These are phyloP conservation scores for Erysiphe neolycopersici DNA, from an alignment of 2,329 filamentous ascomycete species.

Conservation along the genomic window DNA sequence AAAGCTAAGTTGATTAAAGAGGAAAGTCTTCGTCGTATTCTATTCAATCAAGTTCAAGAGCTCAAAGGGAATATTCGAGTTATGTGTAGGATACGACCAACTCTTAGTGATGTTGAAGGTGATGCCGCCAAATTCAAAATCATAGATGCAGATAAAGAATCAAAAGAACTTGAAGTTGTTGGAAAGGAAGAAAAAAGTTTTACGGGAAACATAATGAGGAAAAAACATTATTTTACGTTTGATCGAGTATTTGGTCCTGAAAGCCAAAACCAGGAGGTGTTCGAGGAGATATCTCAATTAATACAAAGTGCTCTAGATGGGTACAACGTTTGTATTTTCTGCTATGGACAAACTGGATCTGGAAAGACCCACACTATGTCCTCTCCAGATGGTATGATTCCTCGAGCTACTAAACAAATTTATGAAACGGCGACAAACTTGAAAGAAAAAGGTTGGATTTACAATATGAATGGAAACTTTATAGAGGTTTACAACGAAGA, in stretches of 20 bases:
- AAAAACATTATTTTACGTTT: conserved; percentile 68
- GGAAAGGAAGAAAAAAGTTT: conserved; percentile 67
- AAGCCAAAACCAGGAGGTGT: conserved; percentile 61
- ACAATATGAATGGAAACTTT: conserved; percentile 84
- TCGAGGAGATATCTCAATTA: conserved; percentile 87
- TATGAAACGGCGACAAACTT: conserved; percentile 66
- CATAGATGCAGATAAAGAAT: conserved; percentile 55
- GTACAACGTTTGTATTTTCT: conserved; percentile 98
- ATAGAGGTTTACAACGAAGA: conserved; percentile 98
- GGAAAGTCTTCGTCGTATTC: conserved; percentile 65
- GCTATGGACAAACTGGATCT: conserved; percentile 89
- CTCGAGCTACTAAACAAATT: conserved; percentile 74
- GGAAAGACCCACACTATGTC: conserved; percentile 98
- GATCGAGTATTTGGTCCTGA: conserved; percentile 70
- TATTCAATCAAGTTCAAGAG: conserved; percentile 96
- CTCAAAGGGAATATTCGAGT: conserved; percentile 96
- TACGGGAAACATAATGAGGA: conserved; percentile 46
- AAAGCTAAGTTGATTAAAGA: conserved; percentile 70
- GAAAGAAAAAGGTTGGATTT: conserved; percentile 78
- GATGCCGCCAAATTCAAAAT: conserved; percentile 50
- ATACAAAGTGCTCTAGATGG: conserved; percentile 91
- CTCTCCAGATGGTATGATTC: conserved; percentile 76
- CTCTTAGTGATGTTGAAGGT: conserved; percentile 30
- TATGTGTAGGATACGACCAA: conserved; percentile 81
- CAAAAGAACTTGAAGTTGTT: conserved; percentile 61